Conservation (phyloP, 1,284 basidiomycete genomes). For the Naganishia sp. region DNA sequence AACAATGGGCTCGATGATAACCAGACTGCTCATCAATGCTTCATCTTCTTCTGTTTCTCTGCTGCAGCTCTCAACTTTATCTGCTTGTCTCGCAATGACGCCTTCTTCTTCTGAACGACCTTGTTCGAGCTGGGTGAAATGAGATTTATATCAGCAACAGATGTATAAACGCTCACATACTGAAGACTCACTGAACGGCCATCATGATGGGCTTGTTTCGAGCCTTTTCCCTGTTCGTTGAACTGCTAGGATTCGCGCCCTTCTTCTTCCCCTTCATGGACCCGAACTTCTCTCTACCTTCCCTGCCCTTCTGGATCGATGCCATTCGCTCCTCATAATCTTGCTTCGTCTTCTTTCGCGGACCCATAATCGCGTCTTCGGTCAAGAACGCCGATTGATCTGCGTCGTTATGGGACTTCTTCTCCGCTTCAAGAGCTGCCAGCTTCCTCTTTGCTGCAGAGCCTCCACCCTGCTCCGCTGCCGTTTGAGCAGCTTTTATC, state of each 20-base stretch:
- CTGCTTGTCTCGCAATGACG: slow-evolving; percentile 81
- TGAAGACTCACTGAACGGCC: slow-evolving; percentile 66
- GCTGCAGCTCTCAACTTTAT: slow-evolving; percentile 51
- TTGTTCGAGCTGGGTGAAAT: slow-evolving; percentile 45
- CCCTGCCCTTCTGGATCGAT: slow-evolving; percentile 85
- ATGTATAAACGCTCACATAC: background rate
- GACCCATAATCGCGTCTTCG: slow-evolving; percentile 90
- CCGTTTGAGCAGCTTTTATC: slow-evolving; percentile 73
- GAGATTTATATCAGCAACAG: background rate
- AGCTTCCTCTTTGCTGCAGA: slow-evolving; percentile 84
- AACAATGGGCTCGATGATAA: background rate
- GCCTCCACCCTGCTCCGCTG: slow-evolving; percentile 70
- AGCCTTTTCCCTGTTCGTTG: slow-evolving; percentile 85
- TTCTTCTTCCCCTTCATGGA: slow-evolving; percentile 85
- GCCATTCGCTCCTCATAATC: slow-evolving; percentile 95
- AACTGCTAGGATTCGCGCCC: slow-evolving; percentile 73
- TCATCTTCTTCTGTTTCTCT: slow-evolving; percentile 54
- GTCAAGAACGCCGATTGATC: slow-evolving; percentile 67
- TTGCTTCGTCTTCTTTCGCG: slow-evolving; percentile 89
- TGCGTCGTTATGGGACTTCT: slow-evolving; percentile 58
- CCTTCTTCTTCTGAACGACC: slow-evolving; percentile 76
- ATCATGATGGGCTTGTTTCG: slow-evolving; percentile 93
- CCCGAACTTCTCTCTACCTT: slow-evolving; percentile 94
- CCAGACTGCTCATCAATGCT: slow-evolving; percentile 39
- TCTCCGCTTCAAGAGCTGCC: slow-evolving; percentile 69